Evolutionary conservation across 228 moss, liverwort and hornwort genomes (phyloP).

Genomic region (Sphagnum magellanicum): DNA sequence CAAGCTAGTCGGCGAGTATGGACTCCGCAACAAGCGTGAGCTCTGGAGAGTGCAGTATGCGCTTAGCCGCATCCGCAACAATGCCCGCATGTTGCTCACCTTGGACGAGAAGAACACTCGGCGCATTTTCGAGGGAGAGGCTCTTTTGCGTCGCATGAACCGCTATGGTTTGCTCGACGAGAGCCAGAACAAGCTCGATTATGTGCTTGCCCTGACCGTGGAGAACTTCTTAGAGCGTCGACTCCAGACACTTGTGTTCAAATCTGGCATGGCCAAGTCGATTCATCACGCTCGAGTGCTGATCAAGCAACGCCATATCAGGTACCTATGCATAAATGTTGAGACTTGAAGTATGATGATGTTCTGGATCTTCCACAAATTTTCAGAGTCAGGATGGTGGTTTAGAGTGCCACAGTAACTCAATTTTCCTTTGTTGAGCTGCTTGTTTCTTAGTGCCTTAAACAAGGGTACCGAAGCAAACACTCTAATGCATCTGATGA

Average conservation of each 20-base stretch:
- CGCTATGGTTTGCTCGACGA: conserved; percentile 40
- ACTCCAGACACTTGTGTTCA: conserved; percentile 83
- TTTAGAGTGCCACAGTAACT: background rate
- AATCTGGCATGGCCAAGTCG: conserved; percentile 93
- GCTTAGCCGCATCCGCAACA: conserved; percentile 44
- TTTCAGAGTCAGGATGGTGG: background rate
- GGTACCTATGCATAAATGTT: conserved; percentile 17
- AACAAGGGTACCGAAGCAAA: background rate
- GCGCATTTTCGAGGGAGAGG: conserved; percentile 52
- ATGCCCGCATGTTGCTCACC: conserved; percentile 32
- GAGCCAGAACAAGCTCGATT: conserved; percentile 46
- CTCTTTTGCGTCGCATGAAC: conserved; percentile 40
- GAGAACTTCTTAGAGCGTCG: conserved; percentile 61
- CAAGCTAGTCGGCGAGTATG: conserved; percentile 52
- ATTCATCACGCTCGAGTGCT: conserved; percentile 87
- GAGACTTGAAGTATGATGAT: background rate
- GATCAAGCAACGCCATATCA: conserved; percentile 91
- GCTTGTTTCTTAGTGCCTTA: background rate
- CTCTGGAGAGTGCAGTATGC: conserved; percentile 58
- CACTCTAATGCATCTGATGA: background rate
- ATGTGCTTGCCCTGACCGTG: conserved; percentile 37
- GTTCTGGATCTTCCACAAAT: background rate
- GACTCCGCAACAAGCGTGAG: conserved; percentile 46
- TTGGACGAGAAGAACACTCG: conserved; percentile 48
- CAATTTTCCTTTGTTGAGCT: background rate